Base-by-base conservation (phyloP, 176 grass and related monocot genomes). In the Chloris gayana region DNA sequence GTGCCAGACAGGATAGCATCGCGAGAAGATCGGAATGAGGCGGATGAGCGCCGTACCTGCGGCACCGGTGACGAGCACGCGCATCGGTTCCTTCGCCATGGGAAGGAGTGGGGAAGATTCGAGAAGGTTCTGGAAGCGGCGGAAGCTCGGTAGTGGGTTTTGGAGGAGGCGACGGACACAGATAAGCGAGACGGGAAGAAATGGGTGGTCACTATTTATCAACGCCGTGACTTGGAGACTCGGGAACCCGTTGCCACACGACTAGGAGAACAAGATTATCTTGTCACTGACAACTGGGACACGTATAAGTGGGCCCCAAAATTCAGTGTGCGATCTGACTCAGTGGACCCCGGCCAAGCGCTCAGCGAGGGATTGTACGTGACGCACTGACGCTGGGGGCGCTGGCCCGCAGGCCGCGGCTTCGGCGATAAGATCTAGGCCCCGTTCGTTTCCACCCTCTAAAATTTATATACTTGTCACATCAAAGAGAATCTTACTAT, bases 61-160 rank as follows among this genome's bases (percentile, higher is more conserved):
- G 82, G 95, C 95, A 32, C 92, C 95, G 56, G 95, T 98, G 78
- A 98, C 95, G 81, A 98, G 95, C 85, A 98, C 95, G 74, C 92
- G 88, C 83, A 98, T 69, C 35, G 95, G 90, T 77, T 98, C 92
- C 88, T 95, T 98, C 77, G 94, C 93, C 93, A 96, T 96, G 73
- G 85, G 61, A 73, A 67, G 66, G 18, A 49, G 21, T 21, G 68
- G 85, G 26, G 8, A 44, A 72, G 74, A 60, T 79, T 86, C 74
- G 44, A 9, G 73, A 86, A 61, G 72, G 72, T 76, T 76, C 78
- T 70, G 41, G 41, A 87, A 33, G 58, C 34, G 8, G 14, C 27
- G 62, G 21, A 57, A n/a, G 27, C 26, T 38, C 51, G 38, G 21
- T 54, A 65, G 77, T 71, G 72, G 72, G 51, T 39, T 74, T 58